These are phyloP conservation scores for Dactylellina parvicollis DNA, from an alignment of 2,329 filamentous ascomycete genomes.

Conservation along the genomic window DNA sequence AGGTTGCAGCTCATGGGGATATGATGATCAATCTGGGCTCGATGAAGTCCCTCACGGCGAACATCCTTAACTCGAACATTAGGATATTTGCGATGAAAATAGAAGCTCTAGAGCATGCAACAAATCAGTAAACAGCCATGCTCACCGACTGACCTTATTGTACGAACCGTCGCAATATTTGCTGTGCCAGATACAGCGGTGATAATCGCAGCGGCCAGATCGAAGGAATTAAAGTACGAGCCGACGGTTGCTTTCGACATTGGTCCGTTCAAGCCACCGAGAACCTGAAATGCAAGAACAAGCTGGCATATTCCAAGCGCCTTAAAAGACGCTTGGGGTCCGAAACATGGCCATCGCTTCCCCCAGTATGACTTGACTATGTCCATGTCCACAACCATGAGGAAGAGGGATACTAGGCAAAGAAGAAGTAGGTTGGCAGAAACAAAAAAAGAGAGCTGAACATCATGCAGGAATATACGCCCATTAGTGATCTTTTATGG, in stretches of 20 bases:
- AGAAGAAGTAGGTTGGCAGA: constrained; percentile 32
- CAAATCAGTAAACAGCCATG: neutral
- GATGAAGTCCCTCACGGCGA: constrained; percentile 17
- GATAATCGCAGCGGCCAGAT: constrained; percentile 22
- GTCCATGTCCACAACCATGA: constrained; percentile 7
- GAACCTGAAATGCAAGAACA: constrained; percentile 31
- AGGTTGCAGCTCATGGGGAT: neutral
- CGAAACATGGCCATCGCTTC: constrained; percentile 39
- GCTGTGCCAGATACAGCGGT: constrained; percentile 13
- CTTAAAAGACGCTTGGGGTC: constrained; percentile 27
- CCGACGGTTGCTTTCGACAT: constrained; percentile 26
- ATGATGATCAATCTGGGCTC: constrained; percentile 20
- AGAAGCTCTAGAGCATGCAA: constrained; percentile 6
- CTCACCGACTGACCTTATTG: neutral
- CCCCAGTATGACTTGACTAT: constrained; percentile 28
- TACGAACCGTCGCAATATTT: constrained; percentile 27
- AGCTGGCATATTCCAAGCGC: constrained; percentile 29
- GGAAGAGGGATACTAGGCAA: constrained; percentile 18
- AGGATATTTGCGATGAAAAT: constrained; percentile 18
- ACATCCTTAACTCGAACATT: constrained; percentile 37
- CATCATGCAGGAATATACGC: neutral
- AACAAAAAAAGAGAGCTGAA: constrained; percentile 41
- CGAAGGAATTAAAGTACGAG: constrained; percentile 2
- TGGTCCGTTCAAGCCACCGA: constrained; percentile 29
- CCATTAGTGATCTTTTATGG: neutral